These are phyloP conservation scores for Neofusicoccum laricinum DNA, from an alignment of 2,329 filamentous ascomycete species.

Conservation along the genomic window DNA sequence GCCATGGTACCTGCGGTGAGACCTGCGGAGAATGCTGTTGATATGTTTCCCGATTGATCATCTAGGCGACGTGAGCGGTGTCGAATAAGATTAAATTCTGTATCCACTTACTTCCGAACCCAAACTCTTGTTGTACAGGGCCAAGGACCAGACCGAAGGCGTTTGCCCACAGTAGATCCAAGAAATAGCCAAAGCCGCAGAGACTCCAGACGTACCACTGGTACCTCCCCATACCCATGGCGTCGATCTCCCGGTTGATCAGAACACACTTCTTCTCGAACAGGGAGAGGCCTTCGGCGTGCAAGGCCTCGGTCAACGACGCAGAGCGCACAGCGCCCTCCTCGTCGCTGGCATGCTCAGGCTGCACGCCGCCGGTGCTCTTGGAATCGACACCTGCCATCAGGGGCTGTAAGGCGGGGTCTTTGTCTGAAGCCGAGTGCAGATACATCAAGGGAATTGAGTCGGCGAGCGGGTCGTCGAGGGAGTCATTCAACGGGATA, in stretches of 20 bases:
- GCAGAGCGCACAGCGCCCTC: background rate
- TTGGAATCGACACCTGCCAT: slow-evolving; percentile 7
- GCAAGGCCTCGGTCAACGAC: background rate
- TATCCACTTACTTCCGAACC: slow-evolving; percentile 38
- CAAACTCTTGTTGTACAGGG: slow-evolving; percentile 56
- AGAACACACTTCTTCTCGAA: slow-evolving; percentile 46
- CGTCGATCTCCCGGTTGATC: slow-evolving; percentile 50
- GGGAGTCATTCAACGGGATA: background rate
- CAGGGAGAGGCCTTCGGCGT: slow-evolving; percentile 27
- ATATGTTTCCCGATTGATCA: slow-evolving; percentile 50
- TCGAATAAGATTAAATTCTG: background rate
- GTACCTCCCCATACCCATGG: slow-evolving; percentile 53
- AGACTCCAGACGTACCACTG: slow-evolving; percentile 54
- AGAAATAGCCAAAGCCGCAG: slow-evolving; percentile 55
- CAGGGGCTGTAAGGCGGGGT: background rate
- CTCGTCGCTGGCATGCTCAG: background rate
- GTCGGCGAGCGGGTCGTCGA: background rate
- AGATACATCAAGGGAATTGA: slow-evolving; percentile 9
- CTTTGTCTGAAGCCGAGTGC: background rate
- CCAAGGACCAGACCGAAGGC: slow-evolving; percentile 55
- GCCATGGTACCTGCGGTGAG: slow-evolving; percentile 40
- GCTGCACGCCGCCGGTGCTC: background rate
- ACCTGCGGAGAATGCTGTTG: slow-evolving; percentile 53
- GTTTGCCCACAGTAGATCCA: slow-evolving; percentile 59
- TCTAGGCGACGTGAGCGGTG: slow-evolving; percentile 19